Percentiles rank a stretch among this genome's conserved stretches.
phyloP scores from a whole-genome alignment of 768 basidiomycete species.

The Suillus americanus region DNA sequence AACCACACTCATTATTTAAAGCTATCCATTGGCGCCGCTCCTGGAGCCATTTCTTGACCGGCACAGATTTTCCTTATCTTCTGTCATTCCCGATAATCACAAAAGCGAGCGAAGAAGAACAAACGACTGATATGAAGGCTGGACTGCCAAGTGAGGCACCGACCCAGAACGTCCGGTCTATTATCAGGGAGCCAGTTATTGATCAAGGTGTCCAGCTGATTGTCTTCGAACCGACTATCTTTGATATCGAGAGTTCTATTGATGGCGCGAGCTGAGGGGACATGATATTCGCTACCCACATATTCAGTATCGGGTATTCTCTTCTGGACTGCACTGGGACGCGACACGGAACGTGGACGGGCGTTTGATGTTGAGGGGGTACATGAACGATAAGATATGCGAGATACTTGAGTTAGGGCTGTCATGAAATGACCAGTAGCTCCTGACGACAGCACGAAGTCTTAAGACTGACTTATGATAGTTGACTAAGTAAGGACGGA shows the following conservation, averaged over 20 bases:
- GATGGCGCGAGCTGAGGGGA: too few species aligned
- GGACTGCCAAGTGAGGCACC: neutral
- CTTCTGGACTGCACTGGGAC: neutral
- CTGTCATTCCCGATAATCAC: neutral
- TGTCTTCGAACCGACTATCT: too few species aligned
- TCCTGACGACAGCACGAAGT: neutral
- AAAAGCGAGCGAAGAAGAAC: neutral
- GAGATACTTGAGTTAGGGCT: neutral
- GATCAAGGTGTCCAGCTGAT: too few species aligned
- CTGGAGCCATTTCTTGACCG: neutral
- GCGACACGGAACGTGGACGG: too few species aligned
- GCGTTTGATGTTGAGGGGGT: neutral
- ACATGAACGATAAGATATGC: neutral
- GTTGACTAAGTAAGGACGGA: neutral
- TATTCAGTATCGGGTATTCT: neutral
- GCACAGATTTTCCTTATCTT: neutral
- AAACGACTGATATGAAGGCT: neutral
- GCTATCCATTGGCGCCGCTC: neutral
- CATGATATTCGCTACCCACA: too few species aligned
- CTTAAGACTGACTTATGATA: neutral
- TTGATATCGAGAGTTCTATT: too few species aligned
- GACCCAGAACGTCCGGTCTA: neutral
- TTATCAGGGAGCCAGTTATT: neutral
- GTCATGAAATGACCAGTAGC: neutral
- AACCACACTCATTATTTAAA: neutral